A percentile compares a stretch with the other conserved stretches of the same genome.
phyloP scores from a whole-genome alignment of 768 basidiomycete genomes.

The Tricholoma furcatifolium region DNA sequence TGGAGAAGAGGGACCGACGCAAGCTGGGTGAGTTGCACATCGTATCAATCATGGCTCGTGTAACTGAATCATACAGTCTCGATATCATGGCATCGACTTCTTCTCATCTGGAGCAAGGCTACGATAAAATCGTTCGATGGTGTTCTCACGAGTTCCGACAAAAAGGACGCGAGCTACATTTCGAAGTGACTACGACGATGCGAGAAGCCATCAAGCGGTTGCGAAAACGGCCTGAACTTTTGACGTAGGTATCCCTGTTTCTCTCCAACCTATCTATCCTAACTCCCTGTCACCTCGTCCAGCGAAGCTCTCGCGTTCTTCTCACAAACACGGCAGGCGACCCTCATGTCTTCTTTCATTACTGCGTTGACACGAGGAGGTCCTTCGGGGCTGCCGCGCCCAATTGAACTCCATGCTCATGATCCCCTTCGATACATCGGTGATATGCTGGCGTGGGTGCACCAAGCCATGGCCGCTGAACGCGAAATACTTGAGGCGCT shows the following conservation, averaged over 20 bases:
- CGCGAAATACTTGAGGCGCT: slow-evolving; percentile 89
- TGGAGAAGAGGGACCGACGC: slow-evolving; percentile 77
- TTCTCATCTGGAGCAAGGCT: slow-evolving; percentile 82
- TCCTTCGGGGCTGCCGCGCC: slow-evolving; percentile 79
- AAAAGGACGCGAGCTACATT: slow-evolving; percentile 68
- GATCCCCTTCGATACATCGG: slow-evolving; percentile 96
- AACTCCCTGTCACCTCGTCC: neutral
- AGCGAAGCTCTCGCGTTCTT: slow-evolving; percentile 75
- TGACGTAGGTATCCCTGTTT: slow-evolving; percentile 49
- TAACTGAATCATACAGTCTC: slow-evolving; percentile 43
- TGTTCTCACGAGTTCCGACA: slow-evolving; percentile 82
- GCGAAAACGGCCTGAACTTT: slow-evolving; percentile 72
- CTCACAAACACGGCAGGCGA: slow-evolving; percentile 78
- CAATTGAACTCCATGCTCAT: slow-evolving; percentile 97
- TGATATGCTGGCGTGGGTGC: slow-evolving; percentile 98
- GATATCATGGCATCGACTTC: slow-evolving; percentile 89
- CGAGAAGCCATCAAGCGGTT: slow-evolving; percentile 73
- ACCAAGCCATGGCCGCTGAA: slow-evolving; percentile 93
- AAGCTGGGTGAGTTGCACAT: slow-evolving; percentile 58
- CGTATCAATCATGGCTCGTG: neutral
- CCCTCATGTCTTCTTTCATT: slow-evolving; percentile 80
- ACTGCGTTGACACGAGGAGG: slow-evolving; percentile 88
- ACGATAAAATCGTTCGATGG: slow-evolving; percentile 87
- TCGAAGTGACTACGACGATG: slow-evolving; percentile 67
- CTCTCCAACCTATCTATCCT: neutral